Percentiles rank a stretch among this genome's conserved stretches.
phyloP scores from a whole-genome alignment of 306 rosid species.

The Betula pendula region DNA sequence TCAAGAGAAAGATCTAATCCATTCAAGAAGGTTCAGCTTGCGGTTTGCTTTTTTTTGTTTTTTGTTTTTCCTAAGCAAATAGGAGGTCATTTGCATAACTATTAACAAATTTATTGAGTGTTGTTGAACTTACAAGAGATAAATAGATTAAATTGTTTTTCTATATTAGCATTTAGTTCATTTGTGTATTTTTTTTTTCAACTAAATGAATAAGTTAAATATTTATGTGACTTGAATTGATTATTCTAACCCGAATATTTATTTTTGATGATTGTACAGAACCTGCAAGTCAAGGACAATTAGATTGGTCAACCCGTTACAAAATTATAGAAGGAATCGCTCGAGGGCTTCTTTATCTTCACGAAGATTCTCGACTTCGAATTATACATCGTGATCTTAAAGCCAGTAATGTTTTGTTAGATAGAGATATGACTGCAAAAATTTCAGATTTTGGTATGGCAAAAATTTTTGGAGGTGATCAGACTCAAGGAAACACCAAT shows the following conservation, averaged over 20 bases:
- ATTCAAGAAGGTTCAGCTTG: neutral
- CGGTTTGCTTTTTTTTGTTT: neutral
- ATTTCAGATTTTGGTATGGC: slow-evolving; percentile 33
- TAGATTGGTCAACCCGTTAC: slow-evolving; percentile 46
- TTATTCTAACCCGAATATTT: neutral
- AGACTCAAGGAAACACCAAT: slow-evolving; percentile 23
- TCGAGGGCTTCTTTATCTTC: slow-evolving; percentile 36
- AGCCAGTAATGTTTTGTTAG: slow-evolving; percentile 31
- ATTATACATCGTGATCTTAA: slow-evolving; percentile 40
- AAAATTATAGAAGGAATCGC: slow-evolving; percentile 35
- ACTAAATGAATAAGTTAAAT: no score
- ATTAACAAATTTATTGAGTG: neutral
- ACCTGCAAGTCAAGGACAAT: slow-evolving; percentile 14
- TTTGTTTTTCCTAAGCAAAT: no score
- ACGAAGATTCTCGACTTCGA: slow-evolving; percentile 36
- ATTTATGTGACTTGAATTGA: no score
- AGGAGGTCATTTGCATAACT: no score
- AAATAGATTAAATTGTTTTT: no score
- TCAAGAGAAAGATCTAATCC: no score
- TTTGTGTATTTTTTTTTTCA: no score
- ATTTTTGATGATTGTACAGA: slow-evolving; percentile 14
- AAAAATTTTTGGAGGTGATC: slow-evolving; percentile 22
- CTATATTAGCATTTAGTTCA: no score
- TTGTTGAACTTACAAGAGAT: neutral
- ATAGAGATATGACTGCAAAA: slow-evolving; percentile 28